Evolutionary conservation across 164 flowering plant genomes (phyloP), one percentile per base, ranked within the genome.

Genomic region (Annona cherimola): DNA sequence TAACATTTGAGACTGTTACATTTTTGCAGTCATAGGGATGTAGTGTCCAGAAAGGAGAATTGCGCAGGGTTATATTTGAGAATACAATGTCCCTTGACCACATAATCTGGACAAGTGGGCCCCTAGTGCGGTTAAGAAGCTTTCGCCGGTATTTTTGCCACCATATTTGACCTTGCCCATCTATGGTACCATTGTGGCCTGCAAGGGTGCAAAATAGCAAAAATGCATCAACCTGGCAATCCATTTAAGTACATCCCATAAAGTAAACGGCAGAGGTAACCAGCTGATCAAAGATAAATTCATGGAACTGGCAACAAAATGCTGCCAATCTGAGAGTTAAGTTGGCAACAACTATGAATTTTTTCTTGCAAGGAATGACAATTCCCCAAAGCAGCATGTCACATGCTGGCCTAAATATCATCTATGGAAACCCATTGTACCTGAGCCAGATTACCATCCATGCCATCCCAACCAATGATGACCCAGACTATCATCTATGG

Each of bases 21-120:
- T 95, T 91, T 83, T 91, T 91, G 92, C 99, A 95, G 78, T 95
- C 99, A 77, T 86, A 95, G 4, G 99, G 99, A 86, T 95, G 99
- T 66, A 95, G 82, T 9, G 95, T 95, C 99, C 99, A 93, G 81
- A 95, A 95, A 70, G 99, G 99, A 79, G 99, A 91, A 81, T 95
- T 86, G 9, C 87, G 84, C 42, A 89, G 71, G 26, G 93, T 89
- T 26, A 89, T 80, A 75, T 89, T 88, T 64, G 88, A 75, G 74
- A 95, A 85, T 41, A 79, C 60, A 77, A 95, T 91, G 75, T 95
- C 89, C 41, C 89, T 89, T 67, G 99, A 95, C 97, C 97, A 95
- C 97, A 95, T 85, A 57, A 92, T 87, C 86, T 94, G 99, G 73
- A 94, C 81, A 69, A 94, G 96, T 26, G 99, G 99, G 0, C 99